Conservation (phyloP, 1,139 yeast genomes). For the Candida glucosophila region DNA sequence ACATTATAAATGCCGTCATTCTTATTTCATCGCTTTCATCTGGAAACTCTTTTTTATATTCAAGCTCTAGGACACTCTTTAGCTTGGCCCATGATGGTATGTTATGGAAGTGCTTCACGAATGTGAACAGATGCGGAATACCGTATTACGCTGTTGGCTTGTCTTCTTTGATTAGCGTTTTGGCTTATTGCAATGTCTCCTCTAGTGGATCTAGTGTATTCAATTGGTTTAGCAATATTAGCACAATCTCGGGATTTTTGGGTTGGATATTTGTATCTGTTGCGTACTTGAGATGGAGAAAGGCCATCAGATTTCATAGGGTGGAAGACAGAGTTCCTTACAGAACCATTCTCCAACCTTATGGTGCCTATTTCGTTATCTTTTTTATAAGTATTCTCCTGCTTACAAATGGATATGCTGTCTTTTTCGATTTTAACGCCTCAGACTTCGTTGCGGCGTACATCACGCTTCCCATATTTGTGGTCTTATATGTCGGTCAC, state of each 20-base stretch:
- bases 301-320: slow-evolving; percentile 35
- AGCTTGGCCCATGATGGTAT: slow-evolving; percentile 39
- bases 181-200: slow-evolving; percentile 58
- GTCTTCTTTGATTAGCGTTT: slow-evolving; percentile 12
- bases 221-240: slow-evolving; percentile 62
- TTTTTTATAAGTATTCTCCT: slow-evolving; percentile 35
- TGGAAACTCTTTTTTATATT: slow-evolving; percentile 41
- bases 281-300: slow-evolving; percentile 47
- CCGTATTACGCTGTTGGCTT: slow-evolving; percentile 16
- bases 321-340: slow-evolving; percentile 40
- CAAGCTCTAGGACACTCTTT: slow-evolving; percentile 37
- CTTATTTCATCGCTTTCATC: slow-evolving; percentile 38
- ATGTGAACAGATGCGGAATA: slow-evolving; percentile 29
- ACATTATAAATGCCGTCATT: slow-evolving; percentile 38
- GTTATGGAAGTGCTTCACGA: slow-evolving; percentile 33
- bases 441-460: slow-evolving; percentile 54
- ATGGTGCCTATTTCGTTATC: slow-evolving; percentile 41
- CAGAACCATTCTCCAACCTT: slow-evolving; percentile 42
- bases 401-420: slow-evolving; percentile 53
- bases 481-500: slow-evolving; percentile 39
- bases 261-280: slow-evolving; percentile 53
- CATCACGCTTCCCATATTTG: slow-evolving; percentile 48
- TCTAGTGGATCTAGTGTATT: slow-evolving; percentile 48
- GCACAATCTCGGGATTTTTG: slow-evolving; percentile 61
- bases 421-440: slow-evolving; percentile 43